Evolutionary conservation across 306 rosid species (phyloP).

Genomic region (Quercus cerris): DNA sequence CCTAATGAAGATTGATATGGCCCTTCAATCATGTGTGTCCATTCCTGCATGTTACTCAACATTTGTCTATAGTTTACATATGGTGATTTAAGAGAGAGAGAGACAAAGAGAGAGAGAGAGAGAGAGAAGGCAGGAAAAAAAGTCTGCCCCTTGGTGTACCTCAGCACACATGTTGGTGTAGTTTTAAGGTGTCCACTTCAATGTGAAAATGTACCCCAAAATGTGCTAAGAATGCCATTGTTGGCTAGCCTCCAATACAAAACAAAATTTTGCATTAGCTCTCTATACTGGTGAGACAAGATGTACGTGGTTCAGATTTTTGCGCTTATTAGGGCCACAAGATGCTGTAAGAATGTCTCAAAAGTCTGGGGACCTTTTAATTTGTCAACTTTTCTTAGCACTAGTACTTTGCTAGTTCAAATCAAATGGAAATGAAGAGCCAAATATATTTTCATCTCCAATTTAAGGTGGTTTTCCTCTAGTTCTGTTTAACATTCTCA

Average conservation of each 20-base stretch:
- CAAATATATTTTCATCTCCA: no score
- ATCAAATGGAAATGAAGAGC: background rate
- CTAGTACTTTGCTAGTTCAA: background rate
- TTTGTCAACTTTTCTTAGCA: background rate
- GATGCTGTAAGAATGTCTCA: conserved; percentile 9
- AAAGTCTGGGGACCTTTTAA: conserved; percentile 1
- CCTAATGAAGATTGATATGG: no score
- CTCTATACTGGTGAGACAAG: conserved; percentile 2
- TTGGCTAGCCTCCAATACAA: background rate
- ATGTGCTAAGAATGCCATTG: background rate
- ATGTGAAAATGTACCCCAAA: background rate
- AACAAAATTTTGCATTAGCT: conserved; percentile 22
- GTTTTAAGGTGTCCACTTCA: background rate
- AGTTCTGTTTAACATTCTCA: background rate
- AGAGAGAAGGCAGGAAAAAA: no score
- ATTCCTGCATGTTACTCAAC: no score
- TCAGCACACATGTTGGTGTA: background rate
- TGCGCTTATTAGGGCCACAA: background rate
- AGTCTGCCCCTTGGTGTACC: background rate
- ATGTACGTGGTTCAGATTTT: conserved; percentile 8
- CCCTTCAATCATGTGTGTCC: no score
- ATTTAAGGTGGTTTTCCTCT: background rate
- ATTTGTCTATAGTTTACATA: no score
- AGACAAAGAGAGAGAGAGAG: no score
- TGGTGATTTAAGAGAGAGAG: no score